Conservation (phyloP, 345 rosid species). For the Brassica carinata region DNA sequence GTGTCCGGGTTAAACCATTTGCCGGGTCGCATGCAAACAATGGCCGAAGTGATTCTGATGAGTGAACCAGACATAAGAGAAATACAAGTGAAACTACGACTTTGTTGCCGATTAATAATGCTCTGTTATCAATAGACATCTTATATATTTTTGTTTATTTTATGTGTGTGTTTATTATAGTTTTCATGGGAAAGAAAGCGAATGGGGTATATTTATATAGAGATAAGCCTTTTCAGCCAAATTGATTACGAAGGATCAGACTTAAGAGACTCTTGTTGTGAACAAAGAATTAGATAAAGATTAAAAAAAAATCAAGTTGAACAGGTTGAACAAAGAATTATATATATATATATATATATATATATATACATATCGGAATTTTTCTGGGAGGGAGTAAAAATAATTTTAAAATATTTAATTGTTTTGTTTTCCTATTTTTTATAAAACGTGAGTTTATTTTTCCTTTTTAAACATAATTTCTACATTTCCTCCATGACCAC, state of each 20-base stretch:
- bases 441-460: background rate
- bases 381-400: background rate
- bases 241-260: constrained; percentile 19
- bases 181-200: constrained; percentile 11
- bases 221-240: constrained; percentile 25
- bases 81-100: constrained; percentile 31
- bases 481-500: background rate
- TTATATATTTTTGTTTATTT: background rate
- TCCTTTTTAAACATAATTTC: background rate
- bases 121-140: constrained; percentile 21
- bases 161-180: constrained; percentile 17
- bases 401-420: background rate
- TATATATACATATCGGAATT: too few species aligned
- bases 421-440: background rate
- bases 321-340: background rate
- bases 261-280: constrained; percentile 33
- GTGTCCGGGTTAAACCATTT: constrained; percentile 52
- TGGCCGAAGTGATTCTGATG: constrained; percentile 41
- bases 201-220: constrained; percentile 47
- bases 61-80: constrained; percentile 18
- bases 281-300: constrained; percentile 31
- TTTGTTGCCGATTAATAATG: constrained; percentile 17
- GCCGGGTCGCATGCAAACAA: constrained; percentile 73
- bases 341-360: background rate
- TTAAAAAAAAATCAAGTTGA: background rate